Evolutionary conservation across 1,284 basidiomycete genomes (phyloP).

Genomic region (Heliocybe sulcata): DNA sequence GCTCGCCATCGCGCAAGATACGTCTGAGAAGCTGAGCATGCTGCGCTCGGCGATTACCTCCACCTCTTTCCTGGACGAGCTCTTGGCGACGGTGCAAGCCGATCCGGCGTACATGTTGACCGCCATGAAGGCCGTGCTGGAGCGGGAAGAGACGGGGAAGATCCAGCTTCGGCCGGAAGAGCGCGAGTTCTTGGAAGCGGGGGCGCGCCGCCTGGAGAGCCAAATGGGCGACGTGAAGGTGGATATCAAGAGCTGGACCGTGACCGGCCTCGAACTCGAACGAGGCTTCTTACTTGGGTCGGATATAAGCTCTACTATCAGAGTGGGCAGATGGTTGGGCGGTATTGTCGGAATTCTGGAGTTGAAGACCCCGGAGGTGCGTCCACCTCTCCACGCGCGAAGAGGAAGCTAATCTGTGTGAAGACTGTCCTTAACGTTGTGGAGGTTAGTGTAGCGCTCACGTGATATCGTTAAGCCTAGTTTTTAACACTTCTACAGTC

Average conservation of each 20-base stretch:
- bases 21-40: not conserved
- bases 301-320: not conserved
- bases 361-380: not conserved
- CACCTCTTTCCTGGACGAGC: not conserved
- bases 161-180: not conserved
- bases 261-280: not conserved
- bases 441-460: not conserved
- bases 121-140: not conserved
- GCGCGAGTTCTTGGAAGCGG: not conserved
- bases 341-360: not conserved
- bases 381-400: not conserved
- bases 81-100: not conserved
- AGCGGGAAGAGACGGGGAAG: not conserved
- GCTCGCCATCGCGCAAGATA: not conserved
- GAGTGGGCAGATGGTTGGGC: not conserved
- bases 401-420: not conserved
- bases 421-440: not conserved
- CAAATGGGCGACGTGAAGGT: not conserved
- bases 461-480: not conserved
- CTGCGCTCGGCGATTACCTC: not conserved
- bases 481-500: not conserved
- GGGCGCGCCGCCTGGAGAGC: not conserved
- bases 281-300: not conserved
- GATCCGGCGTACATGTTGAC: not conserved
- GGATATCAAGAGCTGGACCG: not conserved